Evolutionary conservation across 2,329 filamentous ascomycete genomes (phyloP).

Genomic region (Cladosporium sp.): DNA sequence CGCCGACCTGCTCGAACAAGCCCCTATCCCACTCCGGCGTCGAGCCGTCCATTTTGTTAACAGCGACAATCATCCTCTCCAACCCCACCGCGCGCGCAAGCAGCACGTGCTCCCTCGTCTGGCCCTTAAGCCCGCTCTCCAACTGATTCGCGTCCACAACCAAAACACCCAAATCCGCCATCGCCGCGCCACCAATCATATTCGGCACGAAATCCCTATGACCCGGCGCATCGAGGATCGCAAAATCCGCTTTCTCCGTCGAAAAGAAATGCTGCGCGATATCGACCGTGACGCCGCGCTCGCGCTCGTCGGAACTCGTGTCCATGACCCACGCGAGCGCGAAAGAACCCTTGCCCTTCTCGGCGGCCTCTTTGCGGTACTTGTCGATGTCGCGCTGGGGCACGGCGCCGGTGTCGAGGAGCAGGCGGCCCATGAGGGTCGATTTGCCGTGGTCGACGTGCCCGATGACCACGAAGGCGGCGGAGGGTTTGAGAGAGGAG

Average conservation of each 20-base stretch:
- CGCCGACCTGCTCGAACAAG: slow-evolving; percentile 76
- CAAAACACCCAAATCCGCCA: slow-evolving; percentile 90
- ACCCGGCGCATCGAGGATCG: slow-evolving; percentile 89
- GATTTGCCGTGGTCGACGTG: slow-evolving; percentile 98
- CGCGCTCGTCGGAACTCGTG: slow-evolving; percentile 80
- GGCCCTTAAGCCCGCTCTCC: slow-evolving; percentile 85
- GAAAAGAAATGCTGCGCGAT: slow-evolving; percentile 94
- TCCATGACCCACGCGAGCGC: slow-evolving; percentile 96
- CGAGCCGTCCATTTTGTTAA: slow-evolving; percentile 92
- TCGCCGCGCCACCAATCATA: slow-evolving; percentile 95
- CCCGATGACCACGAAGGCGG: slow-evolving; percentile 48
- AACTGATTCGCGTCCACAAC: slow-evolving; percentile 95
- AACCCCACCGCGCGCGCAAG: slow-evolving; percentile 87
- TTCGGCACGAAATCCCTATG: slow-evolving; percentile 96
- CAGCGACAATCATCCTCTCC: slow-evolving; percentile 76
- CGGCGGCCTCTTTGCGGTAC: slow-evolving; percentile 68
- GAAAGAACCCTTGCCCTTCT: slow-evolving; percentile 90
- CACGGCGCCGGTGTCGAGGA: slow-evolving; percentile 82
- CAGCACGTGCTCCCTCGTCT: slow-evolving; percentile 89
- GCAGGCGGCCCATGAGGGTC: slow-evolving; percentile 90
- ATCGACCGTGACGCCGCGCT: slow-evolving; percentile 89
- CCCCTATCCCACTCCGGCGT: slow-evolving; percentile 64
- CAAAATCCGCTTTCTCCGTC: slow-evolving; percentile 79
- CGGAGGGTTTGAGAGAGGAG: slow-evolving; percentile 20
- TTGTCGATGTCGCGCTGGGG: slow-evolving; percentile 84